Evolutionary conservation across 768 basidiomycete genomes (phyloP).

Genomic region (Tremella yokohamensis): DNA sequence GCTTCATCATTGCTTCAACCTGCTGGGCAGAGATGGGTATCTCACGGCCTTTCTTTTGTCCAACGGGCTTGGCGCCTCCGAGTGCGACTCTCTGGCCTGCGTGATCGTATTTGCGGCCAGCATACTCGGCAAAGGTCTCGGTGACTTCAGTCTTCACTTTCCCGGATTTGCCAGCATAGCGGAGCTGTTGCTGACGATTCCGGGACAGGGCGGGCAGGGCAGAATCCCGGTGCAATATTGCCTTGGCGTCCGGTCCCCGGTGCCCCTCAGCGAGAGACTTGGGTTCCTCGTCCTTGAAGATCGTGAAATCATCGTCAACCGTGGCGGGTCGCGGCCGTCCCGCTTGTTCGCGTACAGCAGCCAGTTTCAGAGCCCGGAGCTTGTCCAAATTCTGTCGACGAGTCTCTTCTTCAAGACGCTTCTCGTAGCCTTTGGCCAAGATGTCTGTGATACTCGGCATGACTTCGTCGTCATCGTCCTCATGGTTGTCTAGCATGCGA

Average conservation of each 20-base stretch:
- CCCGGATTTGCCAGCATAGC: constrained; percentile 21
- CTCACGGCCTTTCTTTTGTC: constrained; percentile 30
- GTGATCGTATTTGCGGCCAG: constrained; percentile 30
- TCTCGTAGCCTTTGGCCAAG: not conserved
- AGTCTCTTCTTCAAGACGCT: constrained; percentile 1
- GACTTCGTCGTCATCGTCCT: constrained; percentile 6
- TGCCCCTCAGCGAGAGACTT: not conserved
- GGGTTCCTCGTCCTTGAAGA: constrained; percentile 4
- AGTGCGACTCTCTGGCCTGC: constrained; percentile 18
- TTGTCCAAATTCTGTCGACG: not conserved
- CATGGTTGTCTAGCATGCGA: not conserved
- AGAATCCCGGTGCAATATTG: constrained; percentile 15
- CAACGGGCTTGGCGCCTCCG: constrained; percentile 29
- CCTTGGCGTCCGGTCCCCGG: constrained; percentile 22
- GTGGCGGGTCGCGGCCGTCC: not conserved
- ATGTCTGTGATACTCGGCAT: not conserved
- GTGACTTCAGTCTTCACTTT: constrained; percentile 12
- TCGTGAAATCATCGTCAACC: constrained; percentile 8
- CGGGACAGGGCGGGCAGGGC: constrained; percentile 15
- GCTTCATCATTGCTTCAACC: constrained; percentile 10
- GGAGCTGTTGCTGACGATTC: constrained; percentile 17
- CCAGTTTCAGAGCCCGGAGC: not conserved
- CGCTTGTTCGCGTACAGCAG: not conserved
- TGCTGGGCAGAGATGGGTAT: constrained; percentile 8
- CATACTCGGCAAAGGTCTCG: constrained; percentile 31